Base-by-base conservation (phyloP, 495 filamentous ascomycete species). In the Penicillium malachiteum region DNA sequence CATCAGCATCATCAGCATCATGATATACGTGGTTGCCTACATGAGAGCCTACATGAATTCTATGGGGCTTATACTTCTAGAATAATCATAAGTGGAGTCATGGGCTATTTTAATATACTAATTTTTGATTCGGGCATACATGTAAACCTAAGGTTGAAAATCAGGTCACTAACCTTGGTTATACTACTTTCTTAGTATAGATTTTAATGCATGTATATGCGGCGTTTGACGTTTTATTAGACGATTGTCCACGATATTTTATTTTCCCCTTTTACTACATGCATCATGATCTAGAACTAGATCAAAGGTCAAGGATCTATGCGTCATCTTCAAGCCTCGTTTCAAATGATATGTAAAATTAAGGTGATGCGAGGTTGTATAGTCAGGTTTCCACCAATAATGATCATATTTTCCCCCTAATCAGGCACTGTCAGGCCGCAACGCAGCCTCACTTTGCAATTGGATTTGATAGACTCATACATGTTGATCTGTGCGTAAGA, bases 381-480 rank as follows among this genome's bases (percentile, higher is more conserved):
- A 42, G 47, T 8, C 48, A 26, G 26, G 13, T 51, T 52, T 45
- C 51, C 53, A 47, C 46, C 56, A 50, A 50, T 50, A 34, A 50
- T 10, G 33, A 17, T 40, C 7, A 18, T 32, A 16, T 21, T 49
- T 49, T 33, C 17, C 38, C 58, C 57, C 63, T 58, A 65, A 67
- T 68, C 62, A 68, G 62, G 65, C 65, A 68, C 55, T 60, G 49
- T 68, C 65, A 68, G 65, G 65, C 65, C 65, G 65, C 65, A 65
- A 68, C 62, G 62, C 65, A 65, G 53, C 51, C 41, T 58, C 33
- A 39, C 37, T 49, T 56, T 50, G 50, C 53, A 26, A 37, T 26
- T 37, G 34, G 32, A 40, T 41, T n/a, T 58, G 63, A 26, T 26
- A 26, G 21, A 26, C 21, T 26, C 21, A 26, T 26, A 26, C 21